Evolutionary conservation across 805 yeast species (phyloP).

Genomic region (Kregervanrija pseudodelftensis): DNA sequence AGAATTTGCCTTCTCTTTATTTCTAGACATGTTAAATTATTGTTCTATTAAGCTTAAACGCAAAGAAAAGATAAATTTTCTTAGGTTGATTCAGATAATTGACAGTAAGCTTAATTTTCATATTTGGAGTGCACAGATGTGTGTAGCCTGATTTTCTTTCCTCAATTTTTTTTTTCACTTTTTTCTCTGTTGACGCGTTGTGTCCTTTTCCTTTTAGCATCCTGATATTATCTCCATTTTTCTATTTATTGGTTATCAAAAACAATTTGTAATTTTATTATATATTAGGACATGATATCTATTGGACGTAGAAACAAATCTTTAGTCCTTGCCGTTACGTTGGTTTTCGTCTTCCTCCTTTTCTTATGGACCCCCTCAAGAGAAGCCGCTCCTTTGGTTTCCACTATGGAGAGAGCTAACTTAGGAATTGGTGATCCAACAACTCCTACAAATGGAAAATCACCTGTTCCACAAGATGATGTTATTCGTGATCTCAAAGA

Average conservation of each 20-base stretch:
- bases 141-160: no score
- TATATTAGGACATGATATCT: constrained; percentile 4
- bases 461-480: no score
- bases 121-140: no score
- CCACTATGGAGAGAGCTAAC: constrained; percentile 6
- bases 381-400: background rate
- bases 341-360: background rate
- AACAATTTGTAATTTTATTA: background rate
- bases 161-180: no score
- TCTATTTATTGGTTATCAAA: background rate
- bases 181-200: no score
- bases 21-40: constrained; percentile 53
- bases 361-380: background rate
- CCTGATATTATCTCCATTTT: background rate
- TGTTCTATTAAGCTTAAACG: no score
- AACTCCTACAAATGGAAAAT: background rate
- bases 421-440: constrained; percentile 5
- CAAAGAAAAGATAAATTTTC: no score
- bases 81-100: no score
- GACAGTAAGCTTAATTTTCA: no score
- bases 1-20: constrained; percentile 69
- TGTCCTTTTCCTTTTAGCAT: background rate
- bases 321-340: constrained; percentile 3
- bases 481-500: background rate
- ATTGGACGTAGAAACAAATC: constrained; percentile 10